phyloP scores from a whole-genome alignment of 140 eudicot species.

The Stevia rebaudiana region DNA sequence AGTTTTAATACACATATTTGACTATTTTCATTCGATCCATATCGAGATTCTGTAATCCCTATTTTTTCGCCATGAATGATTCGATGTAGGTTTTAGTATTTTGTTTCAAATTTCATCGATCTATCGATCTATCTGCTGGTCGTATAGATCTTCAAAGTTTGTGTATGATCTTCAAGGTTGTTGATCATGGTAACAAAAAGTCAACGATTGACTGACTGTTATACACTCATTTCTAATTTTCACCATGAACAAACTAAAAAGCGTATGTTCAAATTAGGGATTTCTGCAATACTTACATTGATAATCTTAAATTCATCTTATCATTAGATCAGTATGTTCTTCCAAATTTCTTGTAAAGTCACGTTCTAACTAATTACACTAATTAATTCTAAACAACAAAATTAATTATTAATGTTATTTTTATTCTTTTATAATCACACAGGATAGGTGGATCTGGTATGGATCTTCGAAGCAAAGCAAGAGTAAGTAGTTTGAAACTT shows the following conservation, averaged over 20 bases:
- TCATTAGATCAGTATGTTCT: neutral
- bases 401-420: neutral
- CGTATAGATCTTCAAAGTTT: slow-evolving; percentile 13
- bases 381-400: too few relatives aligned
- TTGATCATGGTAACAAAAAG: neutral
- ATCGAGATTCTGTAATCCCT: slow-evolving; percentile 4
- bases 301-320: neutral
- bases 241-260: neutral
- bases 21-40: slow-evolving; percentile 13
- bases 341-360: neutral
- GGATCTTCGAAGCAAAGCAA: slow-evolving; percentile 86
- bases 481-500: slow-evolving; percentile 38
- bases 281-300: neutral
- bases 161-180: neutral
- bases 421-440: neutral
- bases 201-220: slow-evolving; percentile 10
- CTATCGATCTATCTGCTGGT: neutral
- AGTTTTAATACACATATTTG: neutral
- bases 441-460: slow-evolving; percentile 92
- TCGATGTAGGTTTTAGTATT: neutral
- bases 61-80: slow-evolving; percentile 10
- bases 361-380: neutral
- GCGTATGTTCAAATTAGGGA: neutral
- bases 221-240: neutral
- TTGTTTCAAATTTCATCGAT: neutral